These are phyloP conservation scores for Wickerhamiella sergipiensis DNA, from an alignment of 805 yeast species.

Conservation along the genomic window DNA sequence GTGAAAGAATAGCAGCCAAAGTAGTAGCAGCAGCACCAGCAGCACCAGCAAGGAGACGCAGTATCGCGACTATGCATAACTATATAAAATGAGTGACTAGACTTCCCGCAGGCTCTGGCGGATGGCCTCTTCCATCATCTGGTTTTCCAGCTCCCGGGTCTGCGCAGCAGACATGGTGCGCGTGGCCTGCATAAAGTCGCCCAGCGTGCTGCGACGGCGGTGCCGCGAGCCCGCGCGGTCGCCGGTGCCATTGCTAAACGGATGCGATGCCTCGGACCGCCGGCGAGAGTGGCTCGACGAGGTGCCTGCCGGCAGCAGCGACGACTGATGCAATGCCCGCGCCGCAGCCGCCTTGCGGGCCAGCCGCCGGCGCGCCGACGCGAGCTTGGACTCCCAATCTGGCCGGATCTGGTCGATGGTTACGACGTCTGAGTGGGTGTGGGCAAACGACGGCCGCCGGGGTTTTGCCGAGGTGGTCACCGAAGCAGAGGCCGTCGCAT, in stretches of 20 bases:
- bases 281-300: neutral
- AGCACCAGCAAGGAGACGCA: too few species aligned
- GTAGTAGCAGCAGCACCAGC: too few species aligned
- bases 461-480: neutral
- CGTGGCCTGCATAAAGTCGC: conserved; percentile 8
- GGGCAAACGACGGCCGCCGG: conserved; percentile 7
- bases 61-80: neutral
- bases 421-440: conserved; percentile 54
- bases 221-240: neutral
- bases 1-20: too few species aligned
- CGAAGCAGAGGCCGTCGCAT: neutral
- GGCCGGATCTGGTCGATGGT: conserved; percentile 79
- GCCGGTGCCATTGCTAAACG: neutral
- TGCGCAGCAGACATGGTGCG: conserved; percentile 11
- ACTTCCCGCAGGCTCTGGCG: conserved; percentile 12
- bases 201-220: conserved; percentile 2
- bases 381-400: conserved; percentile 74
- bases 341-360: conserved; percentile 91
- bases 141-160: conserved; percentile 15
- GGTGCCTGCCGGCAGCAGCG: conserved; percentile 35
- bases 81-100: neutral
- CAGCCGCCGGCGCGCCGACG: conserved; percentile 56
- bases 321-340: conserved; percentile 81
- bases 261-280: neutral
- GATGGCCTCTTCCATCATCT: conserved; percentile 18